Evolutionary conservation across 768 basidiomycete species (phyloP).

Genomic region (Boletus rex-veris): DNA sequence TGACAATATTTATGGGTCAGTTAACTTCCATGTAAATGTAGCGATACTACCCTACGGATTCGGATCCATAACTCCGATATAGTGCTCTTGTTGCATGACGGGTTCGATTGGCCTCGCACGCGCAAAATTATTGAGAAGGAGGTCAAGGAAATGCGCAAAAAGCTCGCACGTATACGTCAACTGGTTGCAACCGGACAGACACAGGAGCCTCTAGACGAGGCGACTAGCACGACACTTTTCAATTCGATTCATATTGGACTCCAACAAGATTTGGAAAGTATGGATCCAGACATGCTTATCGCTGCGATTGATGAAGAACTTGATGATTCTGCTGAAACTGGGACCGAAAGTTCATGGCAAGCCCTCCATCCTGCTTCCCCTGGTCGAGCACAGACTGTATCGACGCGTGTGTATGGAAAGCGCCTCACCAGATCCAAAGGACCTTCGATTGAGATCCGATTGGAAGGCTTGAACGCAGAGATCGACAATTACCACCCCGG

Average conservation of each 20-base stretch:
- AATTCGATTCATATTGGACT: slow-evolving; percentile 94
- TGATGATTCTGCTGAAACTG: slow-evolving; percentile 68
- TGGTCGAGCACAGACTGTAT: slow-evolving; percentile 33
- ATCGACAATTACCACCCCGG: slow-evolving; percentile 61
- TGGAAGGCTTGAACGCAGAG: slow-evolving; percentile 62
- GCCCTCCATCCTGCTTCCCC: slow-evolving; percentile 60
- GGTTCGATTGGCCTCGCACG: slow-evolving; percentile 91
- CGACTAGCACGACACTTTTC: slow-evolving; percentile 75
- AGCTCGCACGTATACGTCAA: slow-evolving; percentile 86
- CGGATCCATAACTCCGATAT: slow-evolving; percentile 60
- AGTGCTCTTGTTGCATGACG: slow-evolving; percentile 78
- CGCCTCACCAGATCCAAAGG: slow-evolving; percentile 68
- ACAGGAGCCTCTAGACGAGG: slow-evolving; percentile 71
- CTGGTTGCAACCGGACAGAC: slow-evolving; percentile 87
- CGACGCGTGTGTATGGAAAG: slow-evolving; percentile 48
- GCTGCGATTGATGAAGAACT: slow-evolving; percentile 94
- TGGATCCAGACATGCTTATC: slow-evolving; percentile 74
- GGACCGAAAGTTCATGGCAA: slow-evolving; percentile 88
- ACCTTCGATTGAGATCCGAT: slow-evolving; percentile 79
- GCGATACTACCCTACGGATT: slow-evolving; percentile 49
- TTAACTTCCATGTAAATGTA: slow-evolving; percentile 32
- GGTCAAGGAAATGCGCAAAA: slow-evolving; percentile 81
- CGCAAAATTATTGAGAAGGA: slow-evolving; percentile 85
- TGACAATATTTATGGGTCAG: background rate
- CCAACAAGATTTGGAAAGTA: slow-evolving; percentile 67